These are phyloP conservation scores for Craterostigma plantagineum DNA, from an alignment of 257 asterid species.

Conservation along the genomic window DNA sequence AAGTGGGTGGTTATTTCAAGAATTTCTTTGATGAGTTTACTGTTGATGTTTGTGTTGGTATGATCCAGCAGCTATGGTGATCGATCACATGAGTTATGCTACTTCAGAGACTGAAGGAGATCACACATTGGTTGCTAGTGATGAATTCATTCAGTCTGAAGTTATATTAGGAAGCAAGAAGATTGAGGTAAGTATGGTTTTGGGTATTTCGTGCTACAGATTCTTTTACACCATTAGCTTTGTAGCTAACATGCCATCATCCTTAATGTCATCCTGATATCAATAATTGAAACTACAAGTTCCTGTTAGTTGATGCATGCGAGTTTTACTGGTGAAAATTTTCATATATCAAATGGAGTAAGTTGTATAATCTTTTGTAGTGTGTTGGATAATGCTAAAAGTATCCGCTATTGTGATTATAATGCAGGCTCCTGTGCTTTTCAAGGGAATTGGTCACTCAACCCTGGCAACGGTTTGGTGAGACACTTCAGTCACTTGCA, in stretches of 20 bases:
- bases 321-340: too few species aligned
- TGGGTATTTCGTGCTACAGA: background rate
- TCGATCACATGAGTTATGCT: conserved; percentile 63
- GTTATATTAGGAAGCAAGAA: conserved; percentile 50
- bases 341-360: background rate
- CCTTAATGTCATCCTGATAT: background rate
- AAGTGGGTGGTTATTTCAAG: background rate
- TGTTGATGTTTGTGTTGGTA: conserved; percentile 7
- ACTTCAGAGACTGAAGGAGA: conserved; percentile 51
- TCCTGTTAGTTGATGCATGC: too few species aligned
- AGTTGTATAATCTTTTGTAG: background rate
- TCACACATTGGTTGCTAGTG: conserved; percentile 51
- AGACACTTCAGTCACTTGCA: conserved; percentile 2
- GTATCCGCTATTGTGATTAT: conserved; percentile 1
- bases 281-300: too few species aligned
- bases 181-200: conserved; percentile 34
- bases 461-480: conserved; percentile 72
- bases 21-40: background rate
- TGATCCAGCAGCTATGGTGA: conserved; percentile 60
- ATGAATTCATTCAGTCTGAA: conserved; percentile 45
- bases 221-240: conserved; percentile 1
- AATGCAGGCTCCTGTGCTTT: conserved; percentile 69
- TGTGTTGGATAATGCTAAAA: conserved; percentile 3
- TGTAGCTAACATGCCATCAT: background rate
- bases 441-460: conserved; percentile 79